Conservation (phyloP, 805 yeast genomes). For the Zygosaccharomyces siamensis region DNA sequence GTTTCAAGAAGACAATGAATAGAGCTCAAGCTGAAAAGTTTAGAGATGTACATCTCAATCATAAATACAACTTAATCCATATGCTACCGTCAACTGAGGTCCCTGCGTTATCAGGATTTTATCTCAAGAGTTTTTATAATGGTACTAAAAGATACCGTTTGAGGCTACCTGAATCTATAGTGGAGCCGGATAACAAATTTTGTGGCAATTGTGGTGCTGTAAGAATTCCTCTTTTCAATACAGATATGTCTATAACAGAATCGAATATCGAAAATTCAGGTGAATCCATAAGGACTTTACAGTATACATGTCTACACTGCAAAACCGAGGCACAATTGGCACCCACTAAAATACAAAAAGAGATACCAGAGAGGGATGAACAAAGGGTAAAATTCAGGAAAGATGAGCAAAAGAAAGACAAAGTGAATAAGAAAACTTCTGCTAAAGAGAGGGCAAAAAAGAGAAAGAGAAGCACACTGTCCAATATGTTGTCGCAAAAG, state of each 20-base stretch:
- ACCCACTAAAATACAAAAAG: slow-evolving; percentile 2
- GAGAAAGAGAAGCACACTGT: slow-evolving; percentile 42
- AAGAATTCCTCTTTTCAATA: slow-evolving; percentile 26
- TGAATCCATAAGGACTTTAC: slow-evolving; percentile 16
- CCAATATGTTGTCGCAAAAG: slow-evolving; percentile 41
- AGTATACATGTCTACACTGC: slow-evolving; percentile 32
- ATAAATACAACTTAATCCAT: slow-evolving; percentile 31
- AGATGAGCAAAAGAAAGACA: not conserved
- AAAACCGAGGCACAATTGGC: slow-evolving; percentile 16
- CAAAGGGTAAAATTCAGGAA: not conserved
- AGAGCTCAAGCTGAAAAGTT: slow-evolving; percentile 26
- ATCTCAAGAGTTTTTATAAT: slow-evolving; percentile 31
- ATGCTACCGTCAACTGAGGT: slow-evolving; percentile 19
- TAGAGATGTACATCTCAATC: slow-evolving; percentile 22
- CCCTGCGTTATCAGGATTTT: slow-evolving; percentile 28
- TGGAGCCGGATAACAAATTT: slow-evolving; percentile 24
- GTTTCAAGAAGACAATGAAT: slow-evolving; percentile 15
- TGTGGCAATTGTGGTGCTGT: slow-evolving; percentile 32
- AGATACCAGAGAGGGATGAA: not conserved
- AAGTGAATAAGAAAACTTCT: slow-evolving; percentile 12
- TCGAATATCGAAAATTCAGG: slow-evolving; percentile 5
- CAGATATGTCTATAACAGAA: slow-evolving; percentile 7
- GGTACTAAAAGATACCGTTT: slow-evolving; percentile 28
- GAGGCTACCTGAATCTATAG: slow-evolving; percentile 21
- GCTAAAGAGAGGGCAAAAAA: slow-evolving; percentile 44